Conservation (phyloP, 371 early-diverging fungal species). For the Haplosporangium sp. region DNA sequence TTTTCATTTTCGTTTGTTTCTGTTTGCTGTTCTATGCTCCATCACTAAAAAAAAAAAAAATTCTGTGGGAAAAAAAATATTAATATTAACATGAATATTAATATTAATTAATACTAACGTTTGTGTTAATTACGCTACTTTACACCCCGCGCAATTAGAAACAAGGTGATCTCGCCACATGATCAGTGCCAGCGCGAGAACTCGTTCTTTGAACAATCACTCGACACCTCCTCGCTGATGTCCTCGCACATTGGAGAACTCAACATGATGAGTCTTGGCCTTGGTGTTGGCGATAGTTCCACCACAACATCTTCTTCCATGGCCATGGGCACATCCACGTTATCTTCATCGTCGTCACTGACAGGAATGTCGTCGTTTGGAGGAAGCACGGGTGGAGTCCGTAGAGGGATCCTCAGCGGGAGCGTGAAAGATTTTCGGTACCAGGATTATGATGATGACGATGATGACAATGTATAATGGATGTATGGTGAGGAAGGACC, state of each 20-base stretch:
- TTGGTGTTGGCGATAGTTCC: conserved; percentile 10
- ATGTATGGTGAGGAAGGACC: too few species aligned
- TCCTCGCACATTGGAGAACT: conserved; percentile 18
- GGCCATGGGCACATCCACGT: too few species aligned
- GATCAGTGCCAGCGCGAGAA: conserved; percentile 39
- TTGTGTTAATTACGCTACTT: not conserved
- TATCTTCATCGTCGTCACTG: too few species aligned
- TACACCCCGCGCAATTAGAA: conserved; percentile 2
- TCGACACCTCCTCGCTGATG: conserved; percentile 6
- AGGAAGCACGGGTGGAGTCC: not conserved
- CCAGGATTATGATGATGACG: conserved; percentile 45
- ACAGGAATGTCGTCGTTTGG: not conserved
- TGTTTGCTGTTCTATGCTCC: not conserved
- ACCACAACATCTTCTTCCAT: too few species aligned
- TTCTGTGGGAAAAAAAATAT: too few species aligned
- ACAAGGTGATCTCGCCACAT: conserved; percentile 43
- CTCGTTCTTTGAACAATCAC: conserved; percentile 31
- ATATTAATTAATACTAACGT: not conserved
- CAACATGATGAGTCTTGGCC: conserved; percentile 31
- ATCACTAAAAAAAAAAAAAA: not conserved
- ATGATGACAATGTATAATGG: conserved; percentile 13
- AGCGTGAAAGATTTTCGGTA: conserved; percentile 43
- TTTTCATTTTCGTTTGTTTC: not conserved
- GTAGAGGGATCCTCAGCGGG: conserved; percentile 45
- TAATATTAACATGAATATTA: too few species aligned